Percentiles rank a stretch among this genome's conserved stretches.
phyloP scores from a whole-genome alignment of 495 filamentous ascomycete genomes.

The Trichoderma virens region DNA sequence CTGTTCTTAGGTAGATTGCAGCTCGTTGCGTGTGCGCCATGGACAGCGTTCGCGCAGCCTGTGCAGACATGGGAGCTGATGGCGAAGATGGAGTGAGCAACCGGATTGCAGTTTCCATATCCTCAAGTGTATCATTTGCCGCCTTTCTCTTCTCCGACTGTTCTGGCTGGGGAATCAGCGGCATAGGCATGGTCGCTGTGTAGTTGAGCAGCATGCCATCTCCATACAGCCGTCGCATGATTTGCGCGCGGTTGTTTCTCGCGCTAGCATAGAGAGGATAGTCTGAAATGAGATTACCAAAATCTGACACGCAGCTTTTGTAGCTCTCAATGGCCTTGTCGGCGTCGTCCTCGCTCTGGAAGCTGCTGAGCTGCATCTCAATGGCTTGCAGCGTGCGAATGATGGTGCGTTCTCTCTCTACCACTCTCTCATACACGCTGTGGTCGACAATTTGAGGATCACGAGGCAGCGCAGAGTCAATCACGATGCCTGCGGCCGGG shows the following conservation, averaged over 20 bases:
- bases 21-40: conserved; percentile 72
- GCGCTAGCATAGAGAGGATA: conserved; percentile 65
- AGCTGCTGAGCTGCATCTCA: conserved; percentile 32
- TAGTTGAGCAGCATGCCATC: conserved; percentile 35
- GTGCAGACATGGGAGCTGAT: conserved; percentile 45
- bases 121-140: conserved; percentile 41
- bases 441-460: conserved; percentile 48
- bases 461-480: conserved; percentile 51
- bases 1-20: conserved; percentile 57
- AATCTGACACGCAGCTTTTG: conserved; percentile 28
- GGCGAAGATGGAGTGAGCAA: conserved; percentile 51
- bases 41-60: conserved; percentile 55
- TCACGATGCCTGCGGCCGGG: conserved; percentile 40
- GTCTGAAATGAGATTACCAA: conserved; percentile 47
- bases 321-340: conserved; percentile 30
- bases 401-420: conserved; percentile 37
- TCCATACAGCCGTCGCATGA: conserved; percentile 51
- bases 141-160: conserved; percentile 24
- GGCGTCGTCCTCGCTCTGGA: background rate
- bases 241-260: conserved; percentile 71
- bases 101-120: conserved; percentile 59
- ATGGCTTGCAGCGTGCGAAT: conserved; percentile 40
- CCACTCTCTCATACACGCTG: conserved; percentile 29
- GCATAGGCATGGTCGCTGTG: conserved; percentile 15
- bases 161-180: conserved; percentile 24